Evolutionary conservation across 1,284 basidiomycete species (phyloP), one percentile per base, ranked within the genome.

Genomic region (Cerrena zonata): DNA sequence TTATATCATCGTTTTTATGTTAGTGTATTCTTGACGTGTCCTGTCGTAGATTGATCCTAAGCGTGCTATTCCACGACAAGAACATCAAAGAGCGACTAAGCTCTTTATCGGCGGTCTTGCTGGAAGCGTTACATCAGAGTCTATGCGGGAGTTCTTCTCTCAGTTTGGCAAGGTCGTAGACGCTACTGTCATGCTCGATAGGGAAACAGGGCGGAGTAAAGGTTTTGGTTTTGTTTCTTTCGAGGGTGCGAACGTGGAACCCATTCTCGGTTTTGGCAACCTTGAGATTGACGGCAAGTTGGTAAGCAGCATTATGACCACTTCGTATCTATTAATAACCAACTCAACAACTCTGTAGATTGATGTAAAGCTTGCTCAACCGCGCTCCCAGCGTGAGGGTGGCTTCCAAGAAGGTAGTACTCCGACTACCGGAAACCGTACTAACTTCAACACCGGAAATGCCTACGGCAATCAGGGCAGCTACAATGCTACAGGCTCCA

Each of bases 201-300:
- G 94, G 48, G 93, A 98, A 67, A 97, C 93, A 15, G 90, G 91
- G 27, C 75, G 94, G 45, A 94, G 91, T 69, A 95, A 99, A 67
- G 96, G 96, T 4, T 99, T 98, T 61, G 96, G 96, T 0, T 99
- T 99, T 64, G 87, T 99, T 19, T 96, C 93, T 0, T 96, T 97
- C 61, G 89, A 94, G 63, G 90, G 94, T 57, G 84, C 86, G 7
- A 84, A 89, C 56, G 91, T 94, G 38, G 85, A 91, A 53, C 84
- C 84, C 25, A 86, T 92, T 65, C 82, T 94, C 57, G 86, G 86
- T 4, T 88, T 90, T 52, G 88, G 88, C 10, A 89, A 90, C 56
- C 76, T 94, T 24, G 87, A 91, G 64, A 87, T 95, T 53, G 92
- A 95, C 61, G 92, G 91, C n/a, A 93, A 94, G 73, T 67, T 90